Percentiles rank a stretch among this genome's conserved stretches.
These are phyloP conservation scores for Gloeostereum incarnatum DNA, from an alignment of 768 basidiomycete genomes.

Conservation along the genomic window DNA sequence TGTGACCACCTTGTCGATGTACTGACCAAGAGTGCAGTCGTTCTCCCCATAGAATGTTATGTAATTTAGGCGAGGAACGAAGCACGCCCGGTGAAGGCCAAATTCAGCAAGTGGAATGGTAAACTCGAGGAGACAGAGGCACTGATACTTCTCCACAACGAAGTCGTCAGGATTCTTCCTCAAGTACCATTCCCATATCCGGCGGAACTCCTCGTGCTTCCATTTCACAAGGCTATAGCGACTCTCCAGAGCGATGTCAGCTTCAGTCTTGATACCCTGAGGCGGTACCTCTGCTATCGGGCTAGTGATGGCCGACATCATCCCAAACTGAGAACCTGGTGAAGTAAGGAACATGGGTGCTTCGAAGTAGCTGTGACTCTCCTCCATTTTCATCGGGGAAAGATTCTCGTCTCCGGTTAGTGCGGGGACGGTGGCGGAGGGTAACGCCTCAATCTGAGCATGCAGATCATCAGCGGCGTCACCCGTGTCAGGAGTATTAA, in stretches of 20 bases:
- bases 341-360: constrained; percentile 20
- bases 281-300: constrained; percentile 23
- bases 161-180: constrained; percentile 82
- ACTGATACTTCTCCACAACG: constrained; percentile 88
- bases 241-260: constrained; percentile 72
- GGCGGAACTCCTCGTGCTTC: constrained; percentile 79
- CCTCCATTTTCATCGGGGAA: constrained; percentile 17
- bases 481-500: not conserved
- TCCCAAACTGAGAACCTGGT: constrained; percentile 13
- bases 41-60: constrained; percentile 90
- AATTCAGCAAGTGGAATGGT: constrained; percentile 68
- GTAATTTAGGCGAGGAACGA: constrained; percentile 62
- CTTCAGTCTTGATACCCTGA: constrained; percentile 45
- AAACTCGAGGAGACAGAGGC: constrained; percentile 73
- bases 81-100: constrained; percentile 64
- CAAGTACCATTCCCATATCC: constrained; percentile 94
- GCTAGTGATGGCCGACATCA: constrained; percentile 16
- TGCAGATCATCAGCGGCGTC: constrained; percentile 38
- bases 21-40: constrained; percentile 88
- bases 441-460: constrained; percentile 56
- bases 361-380: constrained; percentile 32
- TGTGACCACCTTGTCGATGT: constrained; percentile 71
- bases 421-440: constrained; percentile 24
- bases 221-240: constrained; percentile 59
- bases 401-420: constrained; percentile 21